Conservation (phyloP, 179 eudicot species). For the Vitellaria paradoxa region DNA sequence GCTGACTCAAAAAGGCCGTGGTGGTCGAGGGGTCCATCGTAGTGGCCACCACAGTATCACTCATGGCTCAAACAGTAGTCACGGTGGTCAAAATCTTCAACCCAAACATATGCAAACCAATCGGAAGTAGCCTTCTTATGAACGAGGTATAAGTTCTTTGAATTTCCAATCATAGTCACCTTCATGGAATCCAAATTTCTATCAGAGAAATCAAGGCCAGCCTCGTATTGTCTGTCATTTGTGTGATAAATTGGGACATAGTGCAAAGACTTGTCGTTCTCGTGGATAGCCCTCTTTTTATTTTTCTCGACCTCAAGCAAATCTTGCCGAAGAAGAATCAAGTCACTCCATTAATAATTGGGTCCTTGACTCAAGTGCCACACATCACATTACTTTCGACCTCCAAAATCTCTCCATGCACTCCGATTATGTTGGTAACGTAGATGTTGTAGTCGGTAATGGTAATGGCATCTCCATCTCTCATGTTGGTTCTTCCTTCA, state of each 20-base stretch:
- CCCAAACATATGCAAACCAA: not conserved
- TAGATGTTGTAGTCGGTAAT: not conserved
- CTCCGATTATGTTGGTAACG: not conserved
- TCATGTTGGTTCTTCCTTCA: not conserved
- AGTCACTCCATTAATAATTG: not conserved
- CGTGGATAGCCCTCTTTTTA: not conserved
- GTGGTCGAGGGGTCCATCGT: not conserved
- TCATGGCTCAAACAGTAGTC: no score
- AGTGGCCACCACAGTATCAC: no score
- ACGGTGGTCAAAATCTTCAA: not conserved
- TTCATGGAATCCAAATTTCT: no score
- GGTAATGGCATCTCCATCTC: not conserved
- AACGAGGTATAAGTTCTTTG: no score
- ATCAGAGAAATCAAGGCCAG: no score
- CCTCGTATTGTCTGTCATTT: not conserved
- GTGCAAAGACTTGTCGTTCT: not conserved
- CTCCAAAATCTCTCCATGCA: not conserved
- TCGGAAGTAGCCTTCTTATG: not conserved
- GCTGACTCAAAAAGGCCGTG: not conserved
- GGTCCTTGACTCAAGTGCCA: not conserved
- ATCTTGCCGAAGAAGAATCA: not conserved
- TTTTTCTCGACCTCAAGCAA: not conserved
- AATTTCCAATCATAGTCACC: no score
- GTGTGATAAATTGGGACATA: not conserved
- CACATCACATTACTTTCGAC: not conserved